These are phyloP conservation scores for Brassica juncea DNA, from an alignment of 345 rosid genomes.

Conservation along the genomic window DNA sequence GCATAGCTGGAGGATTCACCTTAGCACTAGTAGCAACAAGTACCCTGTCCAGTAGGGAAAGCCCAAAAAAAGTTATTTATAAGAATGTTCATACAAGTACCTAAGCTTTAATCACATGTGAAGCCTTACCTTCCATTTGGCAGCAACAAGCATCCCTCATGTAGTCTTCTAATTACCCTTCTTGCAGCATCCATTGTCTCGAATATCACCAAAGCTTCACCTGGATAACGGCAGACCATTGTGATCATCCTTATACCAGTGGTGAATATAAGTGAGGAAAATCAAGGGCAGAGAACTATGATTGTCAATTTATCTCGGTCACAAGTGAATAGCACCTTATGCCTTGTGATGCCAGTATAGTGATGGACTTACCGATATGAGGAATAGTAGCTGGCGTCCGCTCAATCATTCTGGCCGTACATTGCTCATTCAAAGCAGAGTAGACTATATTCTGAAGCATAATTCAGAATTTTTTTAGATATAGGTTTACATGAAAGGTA, in stretches of 20 bases:
- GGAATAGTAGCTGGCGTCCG: constrained; percentile 50
- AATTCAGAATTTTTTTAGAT: background rate
- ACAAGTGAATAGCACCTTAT: background rate
- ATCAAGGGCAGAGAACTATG: constrained; percentile 3
- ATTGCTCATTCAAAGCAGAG: constrained; percentile 56
- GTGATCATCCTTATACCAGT: background rate
- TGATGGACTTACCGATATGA: constrained; percentile 52
- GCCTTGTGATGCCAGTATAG: background rate
- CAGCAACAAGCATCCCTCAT: constrained; percentile 63
- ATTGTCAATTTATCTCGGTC: background rate
- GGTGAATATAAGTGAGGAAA: background rate
- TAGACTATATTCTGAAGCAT: constrained; percentile 55
- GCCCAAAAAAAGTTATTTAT: background rate
- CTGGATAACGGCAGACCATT: constrained; percentile 41
- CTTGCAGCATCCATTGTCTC: constrained; percentile 59
- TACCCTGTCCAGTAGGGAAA: constrained; percentile 49
- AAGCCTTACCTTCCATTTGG: constrained; percentile 63
- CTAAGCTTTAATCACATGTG: background rate
- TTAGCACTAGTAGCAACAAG: constrained; percentile 57
- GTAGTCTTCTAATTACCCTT: constrained; percentile 48
- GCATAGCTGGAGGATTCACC: constrained; percentile 49
- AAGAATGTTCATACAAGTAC: background rate
- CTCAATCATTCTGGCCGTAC: constrained; percentile 61
- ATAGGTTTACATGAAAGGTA: background rate
- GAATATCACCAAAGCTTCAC: constrained; percentile 71